These are phyloP conservation scores for Tubosaeta brunneosetosa DNA, from an alignment of 768 basidiomycete species.

Conservation along the genomic window DNA sequence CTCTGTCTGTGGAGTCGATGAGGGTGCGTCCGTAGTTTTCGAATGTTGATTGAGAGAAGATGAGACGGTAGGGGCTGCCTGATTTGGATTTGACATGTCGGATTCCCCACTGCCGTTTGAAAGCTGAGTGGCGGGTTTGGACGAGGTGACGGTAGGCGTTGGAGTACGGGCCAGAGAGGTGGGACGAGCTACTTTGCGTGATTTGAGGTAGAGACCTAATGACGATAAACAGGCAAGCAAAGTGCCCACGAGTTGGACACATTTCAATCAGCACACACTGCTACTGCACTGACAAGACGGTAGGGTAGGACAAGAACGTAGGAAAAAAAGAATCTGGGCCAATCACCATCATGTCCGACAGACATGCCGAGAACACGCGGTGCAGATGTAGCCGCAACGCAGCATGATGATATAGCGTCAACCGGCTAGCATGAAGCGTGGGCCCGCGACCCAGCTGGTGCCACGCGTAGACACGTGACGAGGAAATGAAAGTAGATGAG, in stretches of 20 bases:
- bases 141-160: conserved; percentile 31
- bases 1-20: conserved; percentile 27
- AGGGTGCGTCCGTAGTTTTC: conserved; percentile 27
- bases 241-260: conserved; percentile 36
- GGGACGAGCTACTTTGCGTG: conserved; percentile 70
- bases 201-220: conserved; percentile 82
- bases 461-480: conserved; percentile 39
- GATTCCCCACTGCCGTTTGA: conserved; percentile 33
- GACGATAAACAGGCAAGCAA: conserved; percentile 30
- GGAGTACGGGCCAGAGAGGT: conserved; percentile 47
- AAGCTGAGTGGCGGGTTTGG: conserved; percentile 28
- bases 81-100: conserved; percentile 36
- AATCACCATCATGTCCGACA: conserved; percentile 32
- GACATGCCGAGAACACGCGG: conserved; percentile 35
- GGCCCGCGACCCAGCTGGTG: conserved; percentile 31
- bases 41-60: conserved; percentile 30
- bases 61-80: conserved; percentile 25
- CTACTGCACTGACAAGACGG: conserved; percentile 33
- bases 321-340: conserved; percentile 30
- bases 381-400: conserved; percentile 28
- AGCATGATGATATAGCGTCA: conserved; percentile 32
- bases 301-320: conserved; percentile 29
- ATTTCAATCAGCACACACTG: conserved; percentile 38
- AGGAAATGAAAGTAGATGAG: conserved; percentile 32
- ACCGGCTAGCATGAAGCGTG: conserved; percentile 26